phyloP scores from a whole-genome alignment of 805 yeast genomes.

The Suhomyces emberorum region DNA sequence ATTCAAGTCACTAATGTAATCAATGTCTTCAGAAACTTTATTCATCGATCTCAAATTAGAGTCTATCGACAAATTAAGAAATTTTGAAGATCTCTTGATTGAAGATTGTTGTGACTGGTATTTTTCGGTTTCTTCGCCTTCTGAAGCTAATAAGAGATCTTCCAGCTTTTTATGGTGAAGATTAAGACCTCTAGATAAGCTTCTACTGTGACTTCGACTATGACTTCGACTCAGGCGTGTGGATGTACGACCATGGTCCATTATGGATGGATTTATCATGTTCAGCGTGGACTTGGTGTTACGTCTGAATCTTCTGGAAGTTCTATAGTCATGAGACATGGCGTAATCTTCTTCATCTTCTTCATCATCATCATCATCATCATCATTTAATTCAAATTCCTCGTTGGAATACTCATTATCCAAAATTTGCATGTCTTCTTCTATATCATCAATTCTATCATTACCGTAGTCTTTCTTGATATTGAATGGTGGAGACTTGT shows the following conservation, averaged over 20 bases:
- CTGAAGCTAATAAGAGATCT: conserved; percentile 4
- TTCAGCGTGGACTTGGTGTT: not conserved
- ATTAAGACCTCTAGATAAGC: not conserved
- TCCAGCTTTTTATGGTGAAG: conserved; percentile 4
- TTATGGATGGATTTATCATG: not conserved
- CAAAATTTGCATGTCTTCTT: conserved; percentile 10
- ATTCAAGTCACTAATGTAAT: conserved; percentile 22
- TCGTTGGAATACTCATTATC: conserved; percentile 8
- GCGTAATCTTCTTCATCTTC: conserved; percentile 7
- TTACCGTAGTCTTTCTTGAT: conserved; percentile 27
- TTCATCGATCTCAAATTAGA: conserved; percentile 14
- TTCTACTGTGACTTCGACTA: conserved; percentile 1
- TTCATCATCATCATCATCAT: conserved; percentile 4
- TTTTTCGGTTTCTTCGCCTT: conserved; percentile 9
- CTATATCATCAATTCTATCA: conserved; percentile 21
- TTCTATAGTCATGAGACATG: not conserved
- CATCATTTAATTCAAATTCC: conserved; percentile 4
- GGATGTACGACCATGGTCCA: not conserved
- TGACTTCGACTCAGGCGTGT: conserved; percentile 1
- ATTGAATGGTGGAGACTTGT: conserved; percentile 43
- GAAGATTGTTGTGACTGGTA: conserved; percentile 19
- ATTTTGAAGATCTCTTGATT: conserved; percentile 42
- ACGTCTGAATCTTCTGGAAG: not conserved
- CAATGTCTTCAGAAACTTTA: conserved; percentile 17
- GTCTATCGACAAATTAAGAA: conserved; percentile 39